Base-by-base conservation (phyloP, 2,329 filamentous ascomycete genomes). In the Cladosporium sp. region DNA sequence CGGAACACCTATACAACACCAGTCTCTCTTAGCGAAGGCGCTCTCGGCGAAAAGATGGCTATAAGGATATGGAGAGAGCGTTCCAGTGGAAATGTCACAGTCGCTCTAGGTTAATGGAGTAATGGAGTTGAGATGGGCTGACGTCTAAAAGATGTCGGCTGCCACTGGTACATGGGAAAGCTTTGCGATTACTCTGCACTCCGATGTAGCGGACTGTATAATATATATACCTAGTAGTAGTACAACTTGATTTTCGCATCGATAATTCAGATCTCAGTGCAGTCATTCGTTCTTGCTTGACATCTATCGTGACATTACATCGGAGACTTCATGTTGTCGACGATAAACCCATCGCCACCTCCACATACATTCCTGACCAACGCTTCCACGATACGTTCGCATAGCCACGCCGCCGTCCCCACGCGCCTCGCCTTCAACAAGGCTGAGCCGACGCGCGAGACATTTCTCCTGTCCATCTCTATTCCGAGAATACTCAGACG, bases 1-100 rank as follows among this genome's bases (percentile, higher is more conserved):
- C 67, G 22, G 55, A 47, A 65, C 17, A 67, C 72, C 70, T 6
- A 73, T 71, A 8, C 75, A 76, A 66, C 15, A 11, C 43, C 42
- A 34, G 42, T 17, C 15, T 30, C 34, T 28, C 36, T 49, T 39
- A 56, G 42, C 42, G 54, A 56, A 56, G 54, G 54, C 54, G 54
- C 54, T 47, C 14, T 20, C 42, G 54, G 54, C 28, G 54, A 38
- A 39, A 22, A 37, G 15, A 47, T 28, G 42, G 39, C 51, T 55
- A 34, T 22, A 5, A 22, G 22, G 38, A 39, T 19, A 52, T 22
- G 36, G 36, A 28, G 2, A 30, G 30, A 34, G 30, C 30, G 30
- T 34, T 34, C 7, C 30, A 34, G 30, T 34, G 30, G 11, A 12
- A 34, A 34, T 11, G 7, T 34, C 30, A 34, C 28, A n/a, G 28